A percentile compares a stretch with the other conserved stretches of the same genome.
These are phyloP conservation scores for Erodium moschatum DNA, from an alignment of 441 rosid genomes.

Conservation along the genomic window DNA sequence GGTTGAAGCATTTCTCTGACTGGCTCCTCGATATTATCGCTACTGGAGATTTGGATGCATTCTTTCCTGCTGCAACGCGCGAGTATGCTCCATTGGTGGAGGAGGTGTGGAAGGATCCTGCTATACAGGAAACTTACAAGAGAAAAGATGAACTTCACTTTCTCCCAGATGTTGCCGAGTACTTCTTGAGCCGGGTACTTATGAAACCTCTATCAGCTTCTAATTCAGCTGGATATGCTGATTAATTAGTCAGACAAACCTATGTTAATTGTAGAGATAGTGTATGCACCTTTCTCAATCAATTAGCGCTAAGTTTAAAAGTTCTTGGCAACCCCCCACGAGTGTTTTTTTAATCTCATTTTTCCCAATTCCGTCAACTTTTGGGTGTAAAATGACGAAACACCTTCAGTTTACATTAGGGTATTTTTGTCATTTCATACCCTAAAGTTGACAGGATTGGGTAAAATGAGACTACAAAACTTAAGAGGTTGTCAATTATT, in stretches of 20 bases:
- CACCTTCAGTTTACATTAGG: too few relatives aligned
- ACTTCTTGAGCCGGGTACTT: constrained; percentile 85
- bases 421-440: too few relatives aligned
- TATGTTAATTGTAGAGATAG: neutral
- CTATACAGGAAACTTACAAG: constrained; percentile 76
- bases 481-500: too few relatives aligned
- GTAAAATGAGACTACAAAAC: too few relatives aligned
- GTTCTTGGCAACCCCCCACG: too few relatives aligned
- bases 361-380: too few relatives aligned
- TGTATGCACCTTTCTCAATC: too few relatives aligned
- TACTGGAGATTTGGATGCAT: constrained; percentile 93
- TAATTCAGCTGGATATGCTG: neutral
- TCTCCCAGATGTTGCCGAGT: constrained; percentile 90
- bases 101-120: constrained; percentile 97
- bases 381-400: too few relatives aligned
- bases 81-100: constrained; percentile 97
- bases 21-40: constrained; percentile 98
- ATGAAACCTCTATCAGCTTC: neutral
- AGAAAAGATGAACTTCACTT: constrained; percentile 90
- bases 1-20: constrained; percentile 94
- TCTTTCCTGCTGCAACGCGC: constrained; percentile 98
- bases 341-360: too few relatives aligned
- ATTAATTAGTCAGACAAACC: neutral
- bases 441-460: too few relatives aligned
- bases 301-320: too few relatives aligned